Evolutionary conservation across 176 grass and related monocot genomes (phyloP).

Genomic region (Dactylis glomerata): DNA sequence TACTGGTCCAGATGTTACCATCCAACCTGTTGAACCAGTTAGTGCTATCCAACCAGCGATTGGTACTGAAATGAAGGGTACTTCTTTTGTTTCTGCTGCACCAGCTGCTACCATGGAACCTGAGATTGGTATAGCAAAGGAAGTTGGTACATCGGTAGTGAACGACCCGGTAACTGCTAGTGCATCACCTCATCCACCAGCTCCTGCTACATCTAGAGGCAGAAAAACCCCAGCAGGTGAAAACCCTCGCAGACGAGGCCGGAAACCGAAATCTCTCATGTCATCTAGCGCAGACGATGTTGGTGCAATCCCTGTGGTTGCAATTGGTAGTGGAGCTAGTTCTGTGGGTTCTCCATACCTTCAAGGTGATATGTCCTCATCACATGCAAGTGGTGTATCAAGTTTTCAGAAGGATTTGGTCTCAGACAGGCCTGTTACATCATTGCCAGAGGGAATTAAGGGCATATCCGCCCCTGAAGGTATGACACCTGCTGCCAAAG

Average conservation of each 20-base stretch:
- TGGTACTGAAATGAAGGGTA: conserved; percentile 26
- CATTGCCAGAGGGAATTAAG: conserved; percentile 40
- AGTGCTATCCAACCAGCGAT: conserved; percentile 32
- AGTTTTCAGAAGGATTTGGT: conserved; percentile 38
- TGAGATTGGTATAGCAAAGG: conserved; percentile 24
- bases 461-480: conserved; percentile 17
- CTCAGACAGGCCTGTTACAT: conserved; percentile 35
- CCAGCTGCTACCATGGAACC: conserved; percentile 22
- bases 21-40: conserved; percentile 23
- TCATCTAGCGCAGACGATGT: conserved; percentile 32
- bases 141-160: conserved; percentile 12
- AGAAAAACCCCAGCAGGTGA: conserved; percentile 54
- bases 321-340: conserved; percentile 35
- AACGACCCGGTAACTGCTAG: conserved; percentile 27
- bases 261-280: conserved; percentile 53
- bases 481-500: conserved; percentile 37
- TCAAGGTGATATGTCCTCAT: conserved; percentile 38
- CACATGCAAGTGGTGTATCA: conserved; percentile 19
- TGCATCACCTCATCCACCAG: conserved; percentile 30
- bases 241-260: conserved; percentile 60
- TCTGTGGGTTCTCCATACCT: conserved; percentile 33
- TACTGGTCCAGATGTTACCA: conserved; percentile 33
- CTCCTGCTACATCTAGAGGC: conserved; percentile 41
- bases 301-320: conserved; percentile 28
- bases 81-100: conserved; percentile 20